Percentiles rank a stretch among this genome's conserved stretches.
These are phyloP conservation scores for Metarhizium humberi DNA, from an alignment of 2,329 filamentous ascomycete genomes.

Conservation along the genomic window DNA sequence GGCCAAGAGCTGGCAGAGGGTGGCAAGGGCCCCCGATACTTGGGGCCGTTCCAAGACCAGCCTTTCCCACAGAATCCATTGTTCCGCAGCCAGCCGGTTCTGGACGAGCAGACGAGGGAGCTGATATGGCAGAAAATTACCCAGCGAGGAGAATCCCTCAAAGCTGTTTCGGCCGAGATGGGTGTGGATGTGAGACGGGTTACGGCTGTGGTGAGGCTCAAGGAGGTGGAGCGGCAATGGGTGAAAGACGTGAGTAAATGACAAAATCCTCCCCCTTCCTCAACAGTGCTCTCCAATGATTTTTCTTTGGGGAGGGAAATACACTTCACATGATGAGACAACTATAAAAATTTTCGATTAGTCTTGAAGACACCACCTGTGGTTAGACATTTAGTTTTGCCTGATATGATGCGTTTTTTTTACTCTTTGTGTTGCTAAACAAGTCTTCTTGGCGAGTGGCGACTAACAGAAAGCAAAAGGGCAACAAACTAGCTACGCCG, in stretches of 20 bases:
- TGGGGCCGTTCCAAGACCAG: constrained; percentile 27
- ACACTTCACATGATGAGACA: constrained; percentile 41
- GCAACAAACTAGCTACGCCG: constrained; percentile 63
- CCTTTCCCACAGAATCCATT: constrained; percentile 68
- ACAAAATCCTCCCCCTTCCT: constrained; percentile 1
- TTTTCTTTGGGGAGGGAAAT: neutral
- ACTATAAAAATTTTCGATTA: constrained; percentile 83
- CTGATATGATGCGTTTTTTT: constrained; percentile 5
- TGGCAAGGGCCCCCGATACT: constrained; percentile 24
- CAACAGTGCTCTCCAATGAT: constrained; percentile 8
- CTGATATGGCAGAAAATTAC: constrained; percentile 64
- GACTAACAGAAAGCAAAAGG: constrained; percentile 38
- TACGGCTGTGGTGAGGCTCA: constrained; percentile 75
- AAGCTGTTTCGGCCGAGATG: constrained; percentile 67
- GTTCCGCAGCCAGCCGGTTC: constrained; percentile 63
- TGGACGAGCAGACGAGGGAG: constrained; percentile 64
- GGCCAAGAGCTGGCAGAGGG: constrained; percentile 17
- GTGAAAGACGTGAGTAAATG: constrained; percentile 55
- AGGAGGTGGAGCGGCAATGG: constrained; percentile 78
- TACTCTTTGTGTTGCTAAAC: neutral
- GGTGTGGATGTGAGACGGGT: constrained; percentile 76
- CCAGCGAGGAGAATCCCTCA: constrained; percentile 56
- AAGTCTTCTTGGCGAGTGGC: neutral
- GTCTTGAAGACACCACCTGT: constrained; percentile 94
- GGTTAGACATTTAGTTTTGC: constrained; percentile 55